Conservation (phyloP, 164 flowering plant species). For the Warburgia ugandensis region DNA sequence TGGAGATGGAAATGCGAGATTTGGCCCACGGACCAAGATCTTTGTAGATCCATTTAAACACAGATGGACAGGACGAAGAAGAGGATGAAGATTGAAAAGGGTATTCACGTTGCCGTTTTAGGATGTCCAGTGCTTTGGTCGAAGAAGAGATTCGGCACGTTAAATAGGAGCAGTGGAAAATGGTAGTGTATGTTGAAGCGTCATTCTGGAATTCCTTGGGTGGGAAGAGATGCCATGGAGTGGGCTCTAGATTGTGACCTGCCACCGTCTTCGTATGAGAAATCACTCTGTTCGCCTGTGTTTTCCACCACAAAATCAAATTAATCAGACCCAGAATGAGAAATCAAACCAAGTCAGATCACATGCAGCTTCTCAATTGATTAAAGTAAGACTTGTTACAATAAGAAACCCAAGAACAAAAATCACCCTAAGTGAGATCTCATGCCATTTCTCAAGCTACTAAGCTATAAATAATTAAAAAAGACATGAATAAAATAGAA, state of each 20-base stretch:
- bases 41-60: no score
- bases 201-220: constrained; percentile 29
- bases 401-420: neutral
- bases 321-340: neutral
- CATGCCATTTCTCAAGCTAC: neutral
- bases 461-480: neutral
- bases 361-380: neutral
- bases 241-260: constrained; percentile 81
- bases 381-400: neutral
- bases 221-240: constrained; percentile 85
- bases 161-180: constrained; percentile 67
- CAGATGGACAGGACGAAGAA: no score
- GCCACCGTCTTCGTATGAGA: constrained; percentile 57
- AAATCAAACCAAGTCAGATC: neutral
- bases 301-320: neutral
- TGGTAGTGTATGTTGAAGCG: constrained; percentile 27
- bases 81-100: no score
- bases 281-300: constrained; percentile 44
- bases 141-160: no score
- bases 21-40: constrained; percentile 67
- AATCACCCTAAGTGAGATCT: neutral
- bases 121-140: no score
- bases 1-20: constrained; percentile 29
- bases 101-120: no score
- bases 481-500: no score